Evolutionary conservation across 805 yeast genomes (phyloP).

Genomic region (Scheffersomyces lignosus): DNA sequence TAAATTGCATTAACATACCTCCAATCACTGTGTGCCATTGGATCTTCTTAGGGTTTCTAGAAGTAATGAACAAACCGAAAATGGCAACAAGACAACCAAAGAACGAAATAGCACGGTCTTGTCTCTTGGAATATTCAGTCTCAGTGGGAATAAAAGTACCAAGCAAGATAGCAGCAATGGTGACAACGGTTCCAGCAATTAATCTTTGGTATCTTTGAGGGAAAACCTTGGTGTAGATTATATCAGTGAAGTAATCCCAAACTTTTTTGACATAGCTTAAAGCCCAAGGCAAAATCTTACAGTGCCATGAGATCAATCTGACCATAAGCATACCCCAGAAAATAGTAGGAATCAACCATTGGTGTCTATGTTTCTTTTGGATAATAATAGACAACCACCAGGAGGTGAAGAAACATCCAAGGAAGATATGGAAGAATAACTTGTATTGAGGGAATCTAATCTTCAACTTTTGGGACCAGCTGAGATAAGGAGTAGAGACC

Average conservation of each 20-base stretch:
- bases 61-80: constrained; percentile 43
- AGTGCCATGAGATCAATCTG: constrained; percentile 52
- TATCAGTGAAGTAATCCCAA: constrained; percentile 30
- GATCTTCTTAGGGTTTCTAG: constrained; percentile 44
- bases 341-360: constrained; percentile 60
- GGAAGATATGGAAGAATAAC: constrained; percentile 14
- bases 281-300: constrained; percentile 23
- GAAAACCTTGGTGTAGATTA: constrained; percentile 38
- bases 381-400: constrained; percentile 55
- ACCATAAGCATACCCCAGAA: constrained; percentile 52
- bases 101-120: constrained; percentile 59
- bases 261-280: constrained; percentile 11
- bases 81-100: constrained; percentile 53
- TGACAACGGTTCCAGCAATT: constrained; percentile 44
- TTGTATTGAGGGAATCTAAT: constrained; percentile 10
- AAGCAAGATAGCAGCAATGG: constrained; percentile 48
- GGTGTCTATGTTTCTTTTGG: constrained; percentile 47
- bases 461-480: constrained; percentile 4
- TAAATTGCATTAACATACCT: constrained; percentile 60
- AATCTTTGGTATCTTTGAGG: constrained; percentile 43
- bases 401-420: constrained; percentile 25
- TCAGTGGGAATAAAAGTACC: constrained; percentile 56
- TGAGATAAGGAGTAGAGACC: neutral
- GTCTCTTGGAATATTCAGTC: constrained; percentile 44
- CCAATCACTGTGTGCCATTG: constrained; percentile 61